Conservation (phyloP, 2,329 filamentous ascomycete species). For the Claviceps maximensis region DNA sequence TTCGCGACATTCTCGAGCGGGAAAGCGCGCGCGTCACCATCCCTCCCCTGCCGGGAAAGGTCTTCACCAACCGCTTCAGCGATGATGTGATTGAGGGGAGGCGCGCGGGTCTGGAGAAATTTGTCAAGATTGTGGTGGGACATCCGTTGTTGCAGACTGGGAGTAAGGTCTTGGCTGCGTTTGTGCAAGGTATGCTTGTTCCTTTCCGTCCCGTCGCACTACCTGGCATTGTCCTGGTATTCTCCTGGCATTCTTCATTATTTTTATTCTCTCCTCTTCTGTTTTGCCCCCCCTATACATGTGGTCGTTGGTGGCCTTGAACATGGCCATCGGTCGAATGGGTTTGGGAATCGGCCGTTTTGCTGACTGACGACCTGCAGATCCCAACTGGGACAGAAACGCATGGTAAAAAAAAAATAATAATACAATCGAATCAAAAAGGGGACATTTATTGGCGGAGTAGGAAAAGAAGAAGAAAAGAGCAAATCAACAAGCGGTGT, state of each 20-base stretch:
- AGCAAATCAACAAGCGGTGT: not conserved
- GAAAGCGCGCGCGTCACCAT: conserved; percentile 92
- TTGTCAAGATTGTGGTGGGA: conserved; percentile 92
- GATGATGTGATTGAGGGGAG: conserved; percentile 97
- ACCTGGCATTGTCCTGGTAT: not conserved
- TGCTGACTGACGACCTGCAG: conserved; percentile 27
- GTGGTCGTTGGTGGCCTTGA: no score
- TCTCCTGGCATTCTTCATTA: not conserved
- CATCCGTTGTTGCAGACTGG: conserved; percentile 95
- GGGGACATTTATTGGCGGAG: no score
- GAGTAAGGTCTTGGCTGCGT: conserved; percentile 88
- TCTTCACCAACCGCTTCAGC: conserved; percentile 95
- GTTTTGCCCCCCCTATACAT: no score
- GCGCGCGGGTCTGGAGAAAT: conserved; percentile 81
- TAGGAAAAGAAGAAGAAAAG: not conserved
- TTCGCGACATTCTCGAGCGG: conserved; percentile 93
- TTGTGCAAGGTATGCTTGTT: conserved; percentile 69
- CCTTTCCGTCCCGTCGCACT: no score
- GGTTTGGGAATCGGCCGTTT: not conserved
- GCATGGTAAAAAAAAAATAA: conserved; percentile 72
- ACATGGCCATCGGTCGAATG: not conserved
- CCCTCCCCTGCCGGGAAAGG: conserved; percentile 88
- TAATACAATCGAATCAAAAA: no score
- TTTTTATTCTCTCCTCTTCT: no score
- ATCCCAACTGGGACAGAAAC: conserved; percentile 84